Conservation (phyloP, 495 filamentous ascomycete species). For the Talaromyces stipitatus region DNA sequence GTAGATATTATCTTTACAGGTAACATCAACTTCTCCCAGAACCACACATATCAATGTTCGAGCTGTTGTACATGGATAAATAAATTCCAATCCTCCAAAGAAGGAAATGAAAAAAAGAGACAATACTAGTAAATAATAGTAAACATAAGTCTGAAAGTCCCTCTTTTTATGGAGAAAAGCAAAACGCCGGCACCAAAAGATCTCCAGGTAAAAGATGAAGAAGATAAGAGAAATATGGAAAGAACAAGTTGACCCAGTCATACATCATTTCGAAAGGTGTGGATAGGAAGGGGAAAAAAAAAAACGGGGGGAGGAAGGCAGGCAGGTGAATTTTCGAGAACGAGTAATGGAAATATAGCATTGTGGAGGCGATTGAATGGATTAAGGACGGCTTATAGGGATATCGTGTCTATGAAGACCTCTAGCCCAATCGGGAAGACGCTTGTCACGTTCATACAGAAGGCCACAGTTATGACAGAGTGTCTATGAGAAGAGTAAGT, state of each 20-base stretch:
- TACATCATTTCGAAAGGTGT: neutral
- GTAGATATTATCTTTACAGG: too few relatives aligned
- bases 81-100: neutral
- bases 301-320: neutral
- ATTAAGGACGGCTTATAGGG: constrained; percentile 28
- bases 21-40: too few relatives aligned
- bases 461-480: constrained; percentile 94
- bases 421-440: constrained; percentile 75
- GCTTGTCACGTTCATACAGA: constrained; percentile 77
- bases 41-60: neutral
- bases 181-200: constrained; percentile 3
- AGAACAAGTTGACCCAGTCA: constrained; percentile 6
- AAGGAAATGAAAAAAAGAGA: neutral
- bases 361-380: neutral
- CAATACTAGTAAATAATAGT: neutral
- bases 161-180: neutral
- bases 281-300: neutral
- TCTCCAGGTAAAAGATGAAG: neutral
- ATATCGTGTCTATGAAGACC: constrained; percentile 59
- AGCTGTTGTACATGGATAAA: constrained; percentile 1
- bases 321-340: neutral
- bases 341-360: neutral
- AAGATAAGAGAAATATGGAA: neutral
- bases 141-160: neutral
- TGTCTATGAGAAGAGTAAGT: constrained; percentile 45